A percentile compares a stretch with the other conserved stretches of the same genome.
Conservation (phyloP, 768 basidiomycete genomes). For the Tylopilus felleus region DNA sequence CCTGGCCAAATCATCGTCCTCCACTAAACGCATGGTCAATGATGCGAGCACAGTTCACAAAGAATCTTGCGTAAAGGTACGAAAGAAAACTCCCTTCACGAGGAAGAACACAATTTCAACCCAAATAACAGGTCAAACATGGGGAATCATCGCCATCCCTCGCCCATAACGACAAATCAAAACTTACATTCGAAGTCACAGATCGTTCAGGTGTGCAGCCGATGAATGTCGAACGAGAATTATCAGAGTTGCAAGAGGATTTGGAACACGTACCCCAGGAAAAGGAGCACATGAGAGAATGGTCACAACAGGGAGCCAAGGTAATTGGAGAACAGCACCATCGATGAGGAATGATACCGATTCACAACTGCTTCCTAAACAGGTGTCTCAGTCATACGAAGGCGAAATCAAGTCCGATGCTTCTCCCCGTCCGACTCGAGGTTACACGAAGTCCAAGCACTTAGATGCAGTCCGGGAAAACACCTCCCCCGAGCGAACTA, state of each 20-base stretch:
- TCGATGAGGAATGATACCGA: not conserved
- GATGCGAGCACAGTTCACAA: no score
- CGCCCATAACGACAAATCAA: not conserved
- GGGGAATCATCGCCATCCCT: not conserved
- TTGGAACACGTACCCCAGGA: not conserved
- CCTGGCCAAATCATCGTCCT: no score
- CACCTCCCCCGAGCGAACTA: not conserved
- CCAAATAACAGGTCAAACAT: not conserved
- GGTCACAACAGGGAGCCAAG: not conserved
- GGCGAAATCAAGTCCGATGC: not conserved
- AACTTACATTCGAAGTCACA: not conserved
- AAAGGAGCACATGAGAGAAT: not conserved
- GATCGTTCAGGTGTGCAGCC: not conserved
- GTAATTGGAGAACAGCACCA: not conserved
- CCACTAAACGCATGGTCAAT: no score
- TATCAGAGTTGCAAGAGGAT: no score
- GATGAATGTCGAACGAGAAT: not conserved
- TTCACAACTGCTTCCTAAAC: not conserved
- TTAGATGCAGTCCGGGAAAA: not conserved
- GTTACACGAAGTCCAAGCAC: not conserved
- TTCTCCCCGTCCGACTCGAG: not conserved
- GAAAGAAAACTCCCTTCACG: no score
- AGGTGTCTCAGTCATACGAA: not conserved
- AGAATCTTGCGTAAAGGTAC: no score
- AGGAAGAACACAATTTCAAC: no score